Evolutionary conservation across 441 rosid genomes (phyloP).

Genomic region (Brassica hybrid): DNA sequence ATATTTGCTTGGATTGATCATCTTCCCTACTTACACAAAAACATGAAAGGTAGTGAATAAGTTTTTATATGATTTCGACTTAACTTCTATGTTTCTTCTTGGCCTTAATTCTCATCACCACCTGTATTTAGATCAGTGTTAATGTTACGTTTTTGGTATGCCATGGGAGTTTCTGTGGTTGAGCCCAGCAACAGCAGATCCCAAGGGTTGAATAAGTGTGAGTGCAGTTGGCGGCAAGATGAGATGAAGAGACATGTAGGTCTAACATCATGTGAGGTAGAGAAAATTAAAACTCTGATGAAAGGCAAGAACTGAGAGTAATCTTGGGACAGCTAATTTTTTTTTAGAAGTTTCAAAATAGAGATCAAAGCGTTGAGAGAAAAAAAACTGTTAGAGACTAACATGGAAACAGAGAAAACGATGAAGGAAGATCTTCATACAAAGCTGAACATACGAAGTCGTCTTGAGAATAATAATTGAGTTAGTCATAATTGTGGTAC

Average conservation of each 20-base stretch:
- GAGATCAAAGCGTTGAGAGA: conserved; percentile 59
- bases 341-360: conserved; percentile 46
- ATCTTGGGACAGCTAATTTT: conserved; percentile 47
- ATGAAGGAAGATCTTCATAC: conserved; percentile 61
- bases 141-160: conserved; percentile 49
- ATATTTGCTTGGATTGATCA: conserved; percentile 77
- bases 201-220: conserved; percentile 63
- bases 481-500: conserved; percentile 26
- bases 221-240: conserved; percentile 60
- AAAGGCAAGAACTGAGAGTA: conserved; percentile 46
- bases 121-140: conserved; percentile 19
- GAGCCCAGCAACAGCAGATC: conserved; percentile 43
- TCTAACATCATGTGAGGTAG: conserved; percentile 44
- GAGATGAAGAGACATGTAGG: conserved; percentile 62
- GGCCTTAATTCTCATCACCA: not conserved
- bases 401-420: conserved; percentile 71
- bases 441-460: not conserved
- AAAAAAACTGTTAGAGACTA: conserved; percentile 56
- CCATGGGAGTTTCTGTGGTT: conserved; percentile 49
- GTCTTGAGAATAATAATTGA: not conserved
- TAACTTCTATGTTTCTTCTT: conserved; percentile 26
- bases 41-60: conserved; percentile 43
- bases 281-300: conserved; percentile 44
- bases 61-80: not conserved
- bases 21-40: conserved; percentile 64